Evolutionary conservation across 164 flowering plant genomes (phyloP), one percentile per base, ranked within the genome.

Genomic region (grape (Vitis vinifera)): DNA sequence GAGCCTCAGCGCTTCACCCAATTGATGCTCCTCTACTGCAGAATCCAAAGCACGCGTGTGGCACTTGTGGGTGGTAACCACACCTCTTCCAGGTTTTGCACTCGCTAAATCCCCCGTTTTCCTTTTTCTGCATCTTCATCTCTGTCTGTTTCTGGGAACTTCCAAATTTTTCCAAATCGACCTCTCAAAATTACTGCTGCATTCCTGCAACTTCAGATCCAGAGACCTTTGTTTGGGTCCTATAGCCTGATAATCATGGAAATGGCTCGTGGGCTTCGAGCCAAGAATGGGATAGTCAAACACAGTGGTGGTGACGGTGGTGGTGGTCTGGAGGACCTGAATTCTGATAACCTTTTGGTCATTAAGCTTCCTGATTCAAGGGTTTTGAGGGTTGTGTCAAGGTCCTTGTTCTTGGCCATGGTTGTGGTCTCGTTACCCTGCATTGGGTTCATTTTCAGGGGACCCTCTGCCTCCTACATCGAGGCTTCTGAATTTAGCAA

Each of bases 1-100:
- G 44, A 37, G 44, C 44, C 44, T 37, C 44, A 37, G 44, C 44
- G 44, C 44, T 37, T 37, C 44, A 37, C 44, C 44, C 44, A 37
- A 37, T 37, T 37, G 44, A 37, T 37, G 44, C 44, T 37, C 44
- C 44, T 37, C 44, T 37, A 37, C 44, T 4, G 44, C 44, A 37
- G 44, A 37, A 37, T 37, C 44, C 44, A 37, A 37, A 37, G 44
- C 44, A 37, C 44, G 6, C 44, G 44, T 37, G 44, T 37, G 44
- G 44, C 44, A 3, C 95, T 94, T 86, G 99, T 94, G 99, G 99
- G 99, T 94, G 99, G 99, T 56, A 94, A 94, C 71, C 99, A 94
- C 90, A 94, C 99, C 73, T 91, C 99, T 48, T 94, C 94, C 89
- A 90, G 99, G 91, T 94, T 94, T 86, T 94, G 99, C 65, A 85